Base-by-base conservation (phyloP, 2,329 filamentous ascomycete species). In the Pezizomycotina sp. region DNA sequence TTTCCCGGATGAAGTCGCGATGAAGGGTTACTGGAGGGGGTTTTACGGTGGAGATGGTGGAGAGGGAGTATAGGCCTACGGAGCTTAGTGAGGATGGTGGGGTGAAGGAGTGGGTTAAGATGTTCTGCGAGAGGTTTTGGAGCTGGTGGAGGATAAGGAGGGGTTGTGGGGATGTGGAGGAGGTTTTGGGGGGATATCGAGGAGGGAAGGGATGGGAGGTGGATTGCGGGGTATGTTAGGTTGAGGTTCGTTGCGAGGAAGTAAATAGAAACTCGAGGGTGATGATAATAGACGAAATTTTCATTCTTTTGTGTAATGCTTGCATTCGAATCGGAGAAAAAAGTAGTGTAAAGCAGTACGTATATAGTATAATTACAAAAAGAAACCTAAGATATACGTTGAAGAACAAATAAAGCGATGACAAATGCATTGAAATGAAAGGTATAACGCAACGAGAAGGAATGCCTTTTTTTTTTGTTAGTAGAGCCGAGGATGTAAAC, bases 171-270 rank as follows among this genome's bases (percentile, higher is more conserved):
- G 22, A 38, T 28, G 31, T 43, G 47, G 27, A 45, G 26, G 38
- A 31, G 41, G 4, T 38, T 42, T 27, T 49, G 25, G 47, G 50
- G 41, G 40, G 12, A 43, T 47, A 15, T 39, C 38, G 20, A 42
- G 45, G 25, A 32, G 42, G 26, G 42, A 37, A n/a, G n/a, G 32
- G 42, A 43, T 35, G 49, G 47, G 8, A 34, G 30, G 38, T 45
- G 45, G 41, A 32, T 38, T 32, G 22, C 45, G 23, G 46, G 46
- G 33, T 51, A 51, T 49, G 30, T 49, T 3, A 47, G 49, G 36
- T 39, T 50, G 29, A 44, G 49, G 43, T 47, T 49, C 45, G 42
- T 49, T 23, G 49, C 49, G 20, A 39, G 46, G 21, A 50, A 36
- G 36, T 42, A 42, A 10, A 38, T 27, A 19, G 39, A 35, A 21